These are phyloP conservation scores for Paraglomus brasilianum DNA, from an alignment of 192 early-diverging fungal species.

Conservation along the genomic window DNA sequence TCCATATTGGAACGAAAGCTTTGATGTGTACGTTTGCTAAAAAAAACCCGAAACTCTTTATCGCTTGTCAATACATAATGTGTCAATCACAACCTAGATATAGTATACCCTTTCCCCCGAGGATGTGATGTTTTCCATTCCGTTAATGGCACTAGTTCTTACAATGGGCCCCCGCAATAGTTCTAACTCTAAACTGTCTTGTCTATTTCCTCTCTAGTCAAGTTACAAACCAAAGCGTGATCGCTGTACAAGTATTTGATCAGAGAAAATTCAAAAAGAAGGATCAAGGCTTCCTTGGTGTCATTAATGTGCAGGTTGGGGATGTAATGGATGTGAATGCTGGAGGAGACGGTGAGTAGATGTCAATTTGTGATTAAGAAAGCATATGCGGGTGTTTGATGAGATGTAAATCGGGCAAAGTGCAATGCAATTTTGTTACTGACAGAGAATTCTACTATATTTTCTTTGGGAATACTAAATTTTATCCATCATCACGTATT, in stretches of 20 bases:
- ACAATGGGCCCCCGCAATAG: neutral
- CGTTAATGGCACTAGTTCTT: neutral
- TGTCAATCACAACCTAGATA: neutral
- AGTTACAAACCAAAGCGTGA: conserved; percentile 70
- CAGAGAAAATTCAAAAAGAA: conserved; percentile 95
- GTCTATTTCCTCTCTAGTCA: conserved; percentile 42
- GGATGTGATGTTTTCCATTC: neutral
- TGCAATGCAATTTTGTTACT: neutral
- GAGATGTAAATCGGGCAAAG: neutral
- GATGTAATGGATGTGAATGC: conserved; percentile 76
- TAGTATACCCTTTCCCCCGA: neutral
- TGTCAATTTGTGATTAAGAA: neutral
- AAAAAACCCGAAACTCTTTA: neutral
- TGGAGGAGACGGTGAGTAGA: conserved; percentile 63
- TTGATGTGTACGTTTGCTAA: conserved; percentile 61
- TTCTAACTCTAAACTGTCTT: neutral
- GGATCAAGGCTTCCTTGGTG: conserved; percentile 87
- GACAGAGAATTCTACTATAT: conserved; percentile 2
- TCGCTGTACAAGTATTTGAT: conserved; percentile 97
- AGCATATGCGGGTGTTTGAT: neutral
- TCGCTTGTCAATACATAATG: neutral
- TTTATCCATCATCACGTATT: neutral
- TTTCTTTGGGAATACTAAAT: conserved; percentile 14
- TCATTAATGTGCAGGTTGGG: conserved; percentile 82
- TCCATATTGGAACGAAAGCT: conserved; percentile 96